Evolutionary conservation across 768 basidiomycete species (phyloP).

Genomic region (Hortiboletus campestris): DNA sequence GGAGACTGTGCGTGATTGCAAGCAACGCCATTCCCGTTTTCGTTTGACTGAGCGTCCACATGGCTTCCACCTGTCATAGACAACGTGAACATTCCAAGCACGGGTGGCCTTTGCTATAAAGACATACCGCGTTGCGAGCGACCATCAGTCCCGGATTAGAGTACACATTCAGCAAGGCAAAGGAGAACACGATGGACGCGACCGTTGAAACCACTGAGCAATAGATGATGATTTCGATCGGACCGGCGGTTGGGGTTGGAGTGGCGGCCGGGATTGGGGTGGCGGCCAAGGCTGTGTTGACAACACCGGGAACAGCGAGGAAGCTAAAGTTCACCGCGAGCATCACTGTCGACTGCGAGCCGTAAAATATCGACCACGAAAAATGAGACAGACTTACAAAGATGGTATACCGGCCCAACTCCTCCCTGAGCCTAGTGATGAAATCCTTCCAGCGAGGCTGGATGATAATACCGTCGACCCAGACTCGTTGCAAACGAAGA

Average conservation of each 20-base stretch:
- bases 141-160: conserved; percentile 2
- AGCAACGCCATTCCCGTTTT: conserved; percentile 4
- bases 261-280: neutral
- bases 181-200: conserved; percentile 15
- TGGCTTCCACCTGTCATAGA: neutral
- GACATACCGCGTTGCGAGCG: conserved; percentile 8
- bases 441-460: conserved; percentile 14
- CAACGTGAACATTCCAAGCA: neutral
- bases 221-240: conserved; percentile 12
- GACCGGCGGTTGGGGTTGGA: neutral
- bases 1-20: conserved; percentile 18
- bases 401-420: conserved; percentile 11
- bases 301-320: conserved; percentile 11
- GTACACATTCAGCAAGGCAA: conserved; percentile 9
- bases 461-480: conserved; percentile 10
- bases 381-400: conserved; percentile 2
- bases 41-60: conserved; percentile 1
- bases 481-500: conserved; percentile 10
- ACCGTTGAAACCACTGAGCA: conserved; percentile 9
- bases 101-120: neutral
- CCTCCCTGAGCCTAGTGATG: conserved; percentile 1
- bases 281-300: neutral
- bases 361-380: neutral
- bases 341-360: conserved; percentile 15
- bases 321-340: conserved; percentile 17